A percentile compares a stretch with the other conserved stretches of the same genome.
Conservation (phyloP, 2,329 filamentous ascomycete genomes). For the Leptodontidium sp. region DNA sequence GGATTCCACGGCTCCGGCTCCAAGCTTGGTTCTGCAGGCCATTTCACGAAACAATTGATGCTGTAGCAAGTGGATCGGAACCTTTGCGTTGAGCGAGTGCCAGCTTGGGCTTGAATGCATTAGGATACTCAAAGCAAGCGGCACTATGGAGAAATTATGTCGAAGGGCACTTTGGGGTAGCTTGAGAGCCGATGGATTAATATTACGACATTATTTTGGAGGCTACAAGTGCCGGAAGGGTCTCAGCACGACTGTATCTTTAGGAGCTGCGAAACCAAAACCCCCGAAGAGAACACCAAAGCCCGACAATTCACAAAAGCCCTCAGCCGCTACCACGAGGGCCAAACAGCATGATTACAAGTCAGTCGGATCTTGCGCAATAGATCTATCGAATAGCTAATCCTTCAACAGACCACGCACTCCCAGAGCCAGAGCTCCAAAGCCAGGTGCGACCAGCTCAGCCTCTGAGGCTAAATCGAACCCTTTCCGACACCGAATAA, state of each 20-base stretch:
- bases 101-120: background rate
- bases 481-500: slow-evolving; percentile 39
- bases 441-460: background rate
- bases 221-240: background rate
- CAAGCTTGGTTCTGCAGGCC: background rate
- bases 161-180: background rate
- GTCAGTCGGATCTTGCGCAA: slow-evolving; percentile 4
- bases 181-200: slow-evolving; percentile 2
- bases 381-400: slow-evolving; percentile 3
- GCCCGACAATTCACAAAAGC: slow-evolving; percentile 11
- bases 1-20: background rate
- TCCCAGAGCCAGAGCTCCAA: slow-evolving; percentile 24
- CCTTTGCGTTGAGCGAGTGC: background rate
- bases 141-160: slow-evolving; percentile 7
- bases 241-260: slow-evolving; percentile 14
- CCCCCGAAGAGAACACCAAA: slow-evolving; percentile 12
- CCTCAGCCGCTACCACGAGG: background rate
- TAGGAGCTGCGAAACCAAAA: slow-evolving; percentile 22
- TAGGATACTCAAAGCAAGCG: background rate
- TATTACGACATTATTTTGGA: background rate
- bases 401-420: slow-evolving; percentile 32
- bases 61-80: background rate
- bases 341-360: slow-evolving; percentile 26
- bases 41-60: background rate
- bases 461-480: slow-evolving; percentile 25